Conservation (phyloP, 306 rosid species). For the Gleditsia sinensis region DNA sequence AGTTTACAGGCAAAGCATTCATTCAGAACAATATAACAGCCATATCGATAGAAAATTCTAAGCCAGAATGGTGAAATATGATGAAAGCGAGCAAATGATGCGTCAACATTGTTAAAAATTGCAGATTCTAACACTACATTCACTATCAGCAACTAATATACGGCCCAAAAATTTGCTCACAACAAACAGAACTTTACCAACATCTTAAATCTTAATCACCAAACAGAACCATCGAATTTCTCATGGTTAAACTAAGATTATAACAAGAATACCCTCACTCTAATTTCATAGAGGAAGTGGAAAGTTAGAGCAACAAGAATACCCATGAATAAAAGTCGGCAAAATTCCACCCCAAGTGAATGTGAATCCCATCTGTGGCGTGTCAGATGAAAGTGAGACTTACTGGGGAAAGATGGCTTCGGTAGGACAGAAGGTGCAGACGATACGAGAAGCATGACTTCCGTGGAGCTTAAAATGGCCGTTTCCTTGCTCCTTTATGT, state of each 20-base stretch:
- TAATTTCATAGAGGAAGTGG: neutral
- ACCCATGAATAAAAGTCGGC: neutral
- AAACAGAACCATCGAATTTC: neutral
- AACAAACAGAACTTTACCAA: neutral
- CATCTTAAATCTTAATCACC: neutral
- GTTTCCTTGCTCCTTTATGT: neutral
- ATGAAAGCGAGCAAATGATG: neutral
- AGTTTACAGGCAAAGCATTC: neutral
- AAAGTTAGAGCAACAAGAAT: neutral
- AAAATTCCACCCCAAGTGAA: neutral
- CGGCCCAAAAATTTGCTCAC: too few relatives aligned
- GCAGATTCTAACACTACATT: slow-evolving; percentile 16
- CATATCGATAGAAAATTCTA: neutral
- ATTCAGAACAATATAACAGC: neutral
- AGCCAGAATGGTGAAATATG: neutral
- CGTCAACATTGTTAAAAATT: neutral
- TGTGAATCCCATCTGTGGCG: neutral
- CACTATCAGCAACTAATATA: neutral
- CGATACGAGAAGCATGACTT: slow-evolving; percentile 48
- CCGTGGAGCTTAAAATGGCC: neutral
- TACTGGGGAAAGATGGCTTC: slow-evolving; percentile 51
- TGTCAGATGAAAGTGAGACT: slow-evolving; percentile 31
- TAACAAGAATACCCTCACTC: neutral
- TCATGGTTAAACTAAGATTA: slow-evolving; percentile 1
- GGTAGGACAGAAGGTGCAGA: slow-evolving; percentile 34